Conservation (phyloP, 73 alveolate species). For the Symbiodinium natans region DNA sequence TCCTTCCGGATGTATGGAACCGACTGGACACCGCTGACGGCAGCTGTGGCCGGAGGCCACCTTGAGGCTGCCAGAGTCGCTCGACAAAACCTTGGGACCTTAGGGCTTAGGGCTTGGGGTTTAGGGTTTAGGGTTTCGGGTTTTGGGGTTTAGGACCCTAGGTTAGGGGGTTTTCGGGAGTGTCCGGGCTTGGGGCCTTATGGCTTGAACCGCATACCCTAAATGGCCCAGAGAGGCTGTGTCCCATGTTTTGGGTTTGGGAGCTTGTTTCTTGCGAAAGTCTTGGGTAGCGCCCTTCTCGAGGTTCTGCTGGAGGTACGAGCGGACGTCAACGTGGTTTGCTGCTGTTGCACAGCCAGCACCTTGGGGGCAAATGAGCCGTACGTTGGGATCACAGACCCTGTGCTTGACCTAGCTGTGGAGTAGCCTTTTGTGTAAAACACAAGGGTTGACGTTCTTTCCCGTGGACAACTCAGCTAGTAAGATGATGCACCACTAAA, state of each 20-base stretch:
- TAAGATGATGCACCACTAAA: no score
- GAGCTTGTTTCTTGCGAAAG: no score
- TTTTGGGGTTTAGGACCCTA: neutral
- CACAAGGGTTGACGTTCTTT: no score
- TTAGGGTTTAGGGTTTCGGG: neutral
- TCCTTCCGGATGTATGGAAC: slow-evolving; percentile 76
- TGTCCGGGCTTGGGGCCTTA: neutral
- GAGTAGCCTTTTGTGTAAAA: no score
- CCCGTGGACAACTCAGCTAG: no score
- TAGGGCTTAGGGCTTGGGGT: neutral
- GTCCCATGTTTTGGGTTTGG: no score
- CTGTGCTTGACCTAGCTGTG: no score
- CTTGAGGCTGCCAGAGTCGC: slow-evolving; percentile 21
- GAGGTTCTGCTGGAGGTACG: slow-evolving; percentile 35
- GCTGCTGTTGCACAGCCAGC: slow-evolving; percentile 86
- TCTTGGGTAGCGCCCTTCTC: no score
- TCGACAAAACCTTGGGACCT: neutral
- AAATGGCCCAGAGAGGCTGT: no score
- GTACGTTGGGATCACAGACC: no score
- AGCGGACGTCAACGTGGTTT: slow-evolving; percentile 63
- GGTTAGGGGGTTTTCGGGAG: neutral
- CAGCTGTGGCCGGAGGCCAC: slow-evolving; percentile 57
- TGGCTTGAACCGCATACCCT: no score
- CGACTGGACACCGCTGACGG: slow-evolving; percentile 83
- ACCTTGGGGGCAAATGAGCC: no score